Evolutionary conservation across 257 asterid genomes (phyloP).

Genomic region (Nicotiana attenuata): DNA sequence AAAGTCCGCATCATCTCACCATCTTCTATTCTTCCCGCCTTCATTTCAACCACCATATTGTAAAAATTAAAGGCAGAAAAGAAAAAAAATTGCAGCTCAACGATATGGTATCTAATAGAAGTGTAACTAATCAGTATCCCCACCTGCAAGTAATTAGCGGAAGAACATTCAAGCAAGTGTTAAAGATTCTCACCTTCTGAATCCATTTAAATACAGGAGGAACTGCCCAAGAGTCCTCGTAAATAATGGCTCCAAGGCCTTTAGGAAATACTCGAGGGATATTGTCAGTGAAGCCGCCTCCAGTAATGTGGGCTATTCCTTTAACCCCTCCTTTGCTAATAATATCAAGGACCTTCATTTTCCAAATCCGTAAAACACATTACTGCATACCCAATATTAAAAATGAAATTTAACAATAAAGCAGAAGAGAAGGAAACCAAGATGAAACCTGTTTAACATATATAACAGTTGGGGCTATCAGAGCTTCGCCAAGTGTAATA

Average conservation of each 20-base stretch:
- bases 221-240: slow-evolving; percentile 60
- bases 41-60: not conserved
- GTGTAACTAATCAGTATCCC: not conserved
- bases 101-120: not conserved
- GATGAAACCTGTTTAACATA: slow-evolving; percentile 80
- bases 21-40: slow-evolving; percentile 82
- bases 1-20: slow-evolving; percentile 83
- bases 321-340: slow-evolving; percentile 82
- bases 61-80: not conserved
- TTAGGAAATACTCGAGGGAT: slow-evolving; percentile 89
- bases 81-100: not conserved
- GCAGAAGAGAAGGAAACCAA: not conserved
- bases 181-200: slow-evolving; percentile 54
- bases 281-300: slow-evolving; percentile 94
- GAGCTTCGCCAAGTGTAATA: slow-evolving; percentile 63
- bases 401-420: not conserved
- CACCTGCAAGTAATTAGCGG: not conserved
- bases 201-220: slow-evolving; percentile 92
- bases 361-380: not conserved
- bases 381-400: not conserved
- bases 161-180: not conserved
- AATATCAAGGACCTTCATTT: slow-evolving; percentile 70
- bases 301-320: slow-evolving; percentile 96
- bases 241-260: slow-evolving; percentile 78
- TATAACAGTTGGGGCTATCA: slow-evolving; percentile 87